phyloP scores from a whole-genome alignment of 768 basidiomycete genomes.

The Boletus barrowsii region DNA sequence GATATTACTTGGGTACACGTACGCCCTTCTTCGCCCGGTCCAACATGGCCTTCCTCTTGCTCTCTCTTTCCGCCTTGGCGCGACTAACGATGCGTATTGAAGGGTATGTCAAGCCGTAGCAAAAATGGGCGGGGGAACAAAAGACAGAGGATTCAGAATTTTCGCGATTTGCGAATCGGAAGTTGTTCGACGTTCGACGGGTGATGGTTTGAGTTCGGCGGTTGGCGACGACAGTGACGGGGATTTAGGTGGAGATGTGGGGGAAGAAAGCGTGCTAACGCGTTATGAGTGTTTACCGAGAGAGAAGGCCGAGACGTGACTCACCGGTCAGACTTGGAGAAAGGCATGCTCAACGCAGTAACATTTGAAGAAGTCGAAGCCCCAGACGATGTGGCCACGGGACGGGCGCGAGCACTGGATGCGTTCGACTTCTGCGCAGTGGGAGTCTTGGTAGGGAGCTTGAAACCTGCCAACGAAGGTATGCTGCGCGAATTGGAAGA shows the following conservation, averaged over 20 bases:
- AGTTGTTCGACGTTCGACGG: slow-evolving; percentile 23
- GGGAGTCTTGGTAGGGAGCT: background rate
- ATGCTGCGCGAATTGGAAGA: slow-evolving; percentile 9
- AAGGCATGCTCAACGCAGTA: slow-evolving; percentile 31
- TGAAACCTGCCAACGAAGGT: slow-evolving; percentile 5
- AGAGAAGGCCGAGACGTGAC: slow-evolving; percentile 29
- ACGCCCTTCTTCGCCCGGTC: slow-evolving; percentile 76
- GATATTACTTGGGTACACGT: slow-evolving; percentile 25
- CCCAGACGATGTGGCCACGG: slow-evolving; percentile 7
- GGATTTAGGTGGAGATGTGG: slow-evolving; percentile 23
- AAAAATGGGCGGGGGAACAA: slow-evolving; percentile 67
- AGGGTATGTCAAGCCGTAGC: slow-evolving; percentile 52
- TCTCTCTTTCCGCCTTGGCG: slow-evolving; percentile 71
- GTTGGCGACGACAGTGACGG: background rate
- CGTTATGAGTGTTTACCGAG: slow-evolving; percentile 65
- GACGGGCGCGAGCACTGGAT: background rate
- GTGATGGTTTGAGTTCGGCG: slow-evolving; percentile 17
- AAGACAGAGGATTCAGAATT: slow-evolving; percentile 43
- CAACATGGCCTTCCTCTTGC: slow-evolving; percentile 65
- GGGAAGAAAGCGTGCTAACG: slow-evolving; percentile 40
- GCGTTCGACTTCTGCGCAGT: slow-evolving; percentile 6
- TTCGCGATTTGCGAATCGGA: slow-evolving; percentile 36
- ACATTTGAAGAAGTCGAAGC: slow-evolving; percentile 12
- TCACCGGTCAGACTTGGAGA: slow-evolving; percentile 63
- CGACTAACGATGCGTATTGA: slow-evolving; percentile 44